Base-by-base conservation (phyloP, 108 stramenopile species). In the Cyclotella baltica region DNA sequence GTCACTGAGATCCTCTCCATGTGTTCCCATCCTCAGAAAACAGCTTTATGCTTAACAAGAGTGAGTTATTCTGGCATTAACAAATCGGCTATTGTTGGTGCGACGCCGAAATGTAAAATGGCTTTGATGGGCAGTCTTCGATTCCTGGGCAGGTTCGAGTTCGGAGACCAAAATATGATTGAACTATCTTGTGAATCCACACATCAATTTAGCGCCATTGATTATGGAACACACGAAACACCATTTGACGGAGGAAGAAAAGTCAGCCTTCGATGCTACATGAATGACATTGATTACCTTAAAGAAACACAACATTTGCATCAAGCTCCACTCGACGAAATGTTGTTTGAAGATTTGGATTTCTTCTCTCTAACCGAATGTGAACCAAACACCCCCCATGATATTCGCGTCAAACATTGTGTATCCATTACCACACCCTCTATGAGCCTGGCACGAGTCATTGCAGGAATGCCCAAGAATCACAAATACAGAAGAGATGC, bases 91-190 rank as follows among this genome's bases (percentile, higher is more conserved):
- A 66, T 93, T 62, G 61, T 80, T 11, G 71, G 88, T 18, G 92
- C 94, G 37, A 89, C 94, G 13, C 90, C 92, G 22, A 55, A 71
- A 53, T 90, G 92, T 51, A 83, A 84, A 55, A 40, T 72, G 62
- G 86, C 74, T 1, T 50, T 95, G 35, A 62, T 76, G 27, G 73
- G 75, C 29, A 80, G 90, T n/a, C 80, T 92, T 18, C 67, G 90
- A 37, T 92, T 92, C 65, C 67, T 88, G 10, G 89, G 90, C 8
- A 75, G 94, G 29, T 95, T 91, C 57, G 94, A 95, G 65, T 89
- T 93, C 4, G 85, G 83, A 4, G 75, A 72, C 37, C 34, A 79
- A 20, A 73, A 83, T 4, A 20, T 81, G 9, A 53, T 71, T 31
- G 28, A 51, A 9, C 78, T 77, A 33, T 31, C 77, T 43, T 55